Percentiles rank a stretch among this genome's conserved stretches.
These are phyloP conservation scores for Sphagnum tenellum DNA, from an alignment of 225 moss, liverwort and hornwort species.

Conservation along the genomic window DNA sequence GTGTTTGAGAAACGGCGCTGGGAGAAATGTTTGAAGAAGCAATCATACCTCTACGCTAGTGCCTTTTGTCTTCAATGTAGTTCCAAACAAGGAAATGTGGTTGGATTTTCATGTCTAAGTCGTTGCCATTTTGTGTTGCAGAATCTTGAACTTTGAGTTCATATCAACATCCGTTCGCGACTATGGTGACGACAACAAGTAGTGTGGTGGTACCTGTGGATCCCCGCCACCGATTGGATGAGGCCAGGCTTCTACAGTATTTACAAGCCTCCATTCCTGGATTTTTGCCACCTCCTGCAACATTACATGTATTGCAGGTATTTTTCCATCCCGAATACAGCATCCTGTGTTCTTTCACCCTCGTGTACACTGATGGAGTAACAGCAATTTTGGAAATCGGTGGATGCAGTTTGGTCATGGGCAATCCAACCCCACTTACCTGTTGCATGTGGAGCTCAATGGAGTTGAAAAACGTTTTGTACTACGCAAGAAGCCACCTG, in stretches of 20 bases:
- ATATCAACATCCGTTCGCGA: background rate
- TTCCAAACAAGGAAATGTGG: no score
- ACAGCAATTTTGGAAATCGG: background rate
- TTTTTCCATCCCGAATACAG: background rate
- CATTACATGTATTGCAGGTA: conserved; percentile 46
- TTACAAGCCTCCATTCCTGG: conserved; percentile 59
- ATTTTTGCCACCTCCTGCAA: conserved; percentile 40
- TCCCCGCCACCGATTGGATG: conserved; percentile 54
- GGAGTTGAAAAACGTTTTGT: conserved; percentile 55
- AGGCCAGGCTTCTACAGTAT: conserved; percentile 47
- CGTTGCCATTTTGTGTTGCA: no score
- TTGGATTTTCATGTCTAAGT: no score
- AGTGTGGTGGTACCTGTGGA: conserved; percentile 62
- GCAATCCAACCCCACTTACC: conserved; percentile 92
- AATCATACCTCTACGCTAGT: no score
- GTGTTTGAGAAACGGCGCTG: no score
- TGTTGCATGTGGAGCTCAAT: conserved; percentile 44
- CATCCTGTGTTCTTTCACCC: no score
- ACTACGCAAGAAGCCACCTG: conserved; percentile 91
- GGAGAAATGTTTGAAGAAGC: no score
- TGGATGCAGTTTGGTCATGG: conserved; percentile 85
- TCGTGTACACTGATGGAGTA: conserved; percentile 1
- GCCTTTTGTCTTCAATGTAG: no score
- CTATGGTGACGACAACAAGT: conserved; percentile 33
- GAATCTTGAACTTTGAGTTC: no score